A percentile compares a stretch with the other conserved stretches of the same genome.
Evolutionary conservation across 495 filamentous ascomycete genomes (phyloP).

Genomic region (Tuber borchii): DNA sequence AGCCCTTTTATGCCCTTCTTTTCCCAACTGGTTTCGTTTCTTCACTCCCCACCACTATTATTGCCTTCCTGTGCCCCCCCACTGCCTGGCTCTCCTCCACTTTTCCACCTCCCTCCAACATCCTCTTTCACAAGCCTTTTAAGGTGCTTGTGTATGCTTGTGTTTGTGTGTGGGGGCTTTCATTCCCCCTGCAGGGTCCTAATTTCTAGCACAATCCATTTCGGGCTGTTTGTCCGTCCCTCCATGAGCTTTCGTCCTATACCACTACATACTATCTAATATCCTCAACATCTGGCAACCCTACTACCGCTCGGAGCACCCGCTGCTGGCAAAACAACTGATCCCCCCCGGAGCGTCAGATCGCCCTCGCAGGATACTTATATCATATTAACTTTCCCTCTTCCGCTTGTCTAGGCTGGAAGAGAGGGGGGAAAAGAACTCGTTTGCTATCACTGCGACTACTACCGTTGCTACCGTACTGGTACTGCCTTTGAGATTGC

Average conservation of each 20-base stretch:
- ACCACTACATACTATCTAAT: not conserved
- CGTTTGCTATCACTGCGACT: not conserved
- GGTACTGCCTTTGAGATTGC: not conserved
- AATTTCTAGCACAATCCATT: not conserved
- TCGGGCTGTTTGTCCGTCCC: not conserved
- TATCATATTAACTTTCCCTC: not conserved
- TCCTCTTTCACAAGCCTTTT: not conserved
- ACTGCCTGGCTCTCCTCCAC: not conserved
- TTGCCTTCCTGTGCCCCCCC: not conserved
- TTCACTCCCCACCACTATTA: not conserved
- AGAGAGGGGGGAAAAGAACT: not conserved
- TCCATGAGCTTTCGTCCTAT: not conserved
- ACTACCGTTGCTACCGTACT: not conserved
- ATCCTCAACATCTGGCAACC: not conserved
- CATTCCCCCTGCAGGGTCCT: not conserved
- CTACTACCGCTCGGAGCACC: not conserved
- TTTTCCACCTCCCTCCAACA: not conserved
- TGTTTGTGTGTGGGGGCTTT: not conserved
- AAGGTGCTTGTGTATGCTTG: not conserved
- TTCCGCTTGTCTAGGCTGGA: not conserved
- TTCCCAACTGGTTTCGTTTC: not conserved
- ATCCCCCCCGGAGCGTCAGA: not conserved
- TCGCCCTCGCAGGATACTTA: not conserved
- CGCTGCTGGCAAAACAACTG: not conserved
- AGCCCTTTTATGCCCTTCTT: not conserved